Evolutionary conservation across 2,329 filamentous ascomycete genomes (phyloP).

Genomic region (Trichoderma sp.): DNA sequence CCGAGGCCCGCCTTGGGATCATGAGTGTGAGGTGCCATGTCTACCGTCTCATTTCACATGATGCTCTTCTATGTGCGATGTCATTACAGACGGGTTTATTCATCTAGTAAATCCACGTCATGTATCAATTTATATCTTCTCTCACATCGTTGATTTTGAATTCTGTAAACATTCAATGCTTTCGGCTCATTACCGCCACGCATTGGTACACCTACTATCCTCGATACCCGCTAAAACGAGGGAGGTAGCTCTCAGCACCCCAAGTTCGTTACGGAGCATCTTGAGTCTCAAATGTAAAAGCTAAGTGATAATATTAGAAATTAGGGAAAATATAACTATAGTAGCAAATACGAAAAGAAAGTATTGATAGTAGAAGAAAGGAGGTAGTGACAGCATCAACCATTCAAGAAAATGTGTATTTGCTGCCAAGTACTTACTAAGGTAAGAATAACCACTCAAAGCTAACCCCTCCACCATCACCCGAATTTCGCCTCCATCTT

Average conservation of each 20-base stretch:
- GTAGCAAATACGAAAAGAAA: background rate
- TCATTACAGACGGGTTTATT: background rate
- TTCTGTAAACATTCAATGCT: background rate
- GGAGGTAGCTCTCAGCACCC: background rate
- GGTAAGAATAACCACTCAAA: background rate
- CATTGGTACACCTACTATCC: background rate
- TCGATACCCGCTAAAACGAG: background rate
- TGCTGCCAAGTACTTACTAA: background rate
- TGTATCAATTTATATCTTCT: background rate
- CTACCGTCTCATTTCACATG: background rate
- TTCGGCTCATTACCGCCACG: background rate
- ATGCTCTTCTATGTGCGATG: background rate
- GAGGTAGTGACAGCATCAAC: background rate
- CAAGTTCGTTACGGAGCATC: background rate
- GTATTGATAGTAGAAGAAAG: background rate
- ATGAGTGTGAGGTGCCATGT: background rate
- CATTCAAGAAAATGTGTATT: background rate
- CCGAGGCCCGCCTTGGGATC: background rate
- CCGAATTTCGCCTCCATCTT: background rate
- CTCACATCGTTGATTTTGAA: background rate
- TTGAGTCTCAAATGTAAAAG: background rate
- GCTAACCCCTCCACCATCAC: background rate
- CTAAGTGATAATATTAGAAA: background rate
- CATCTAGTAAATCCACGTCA: background rate
- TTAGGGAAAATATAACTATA: background rate